phyloP scores from a whole-genome alignment of 2,329 filamentous ascomycete species.

The Cladorrhinum sp. region DNA sequence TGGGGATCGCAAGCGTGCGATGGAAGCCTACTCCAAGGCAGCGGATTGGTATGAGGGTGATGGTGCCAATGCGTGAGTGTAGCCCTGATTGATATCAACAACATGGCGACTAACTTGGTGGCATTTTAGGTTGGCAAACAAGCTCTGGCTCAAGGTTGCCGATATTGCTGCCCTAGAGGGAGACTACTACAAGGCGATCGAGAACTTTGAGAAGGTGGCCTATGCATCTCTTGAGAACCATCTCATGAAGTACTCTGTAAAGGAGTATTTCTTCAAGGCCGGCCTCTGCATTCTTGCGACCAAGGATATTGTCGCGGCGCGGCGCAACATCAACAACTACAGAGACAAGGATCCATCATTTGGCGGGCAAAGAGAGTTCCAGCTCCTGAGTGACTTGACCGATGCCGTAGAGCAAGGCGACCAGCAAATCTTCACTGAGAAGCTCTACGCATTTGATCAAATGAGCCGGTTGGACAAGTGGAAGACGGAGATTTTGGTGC shows the following conservation, averaged over 20 bases:
- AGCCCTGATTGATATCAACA: conserved; percentile 7
- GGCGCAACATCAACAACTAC: conserved; percentile 79
- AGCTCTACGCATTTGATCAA: conserved; percentile 85
- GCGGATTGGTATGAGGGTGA: conserved; percentile 88
- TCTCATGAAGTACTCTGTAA: conserved; percentile 89
- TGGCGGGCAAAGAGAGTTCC: conserved; percentile 71
- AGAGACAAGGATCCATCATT: conserved; percentile 77
- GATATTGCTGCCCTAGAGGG: conserved; percentile 78
- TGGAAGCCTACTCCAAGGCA: conserved; percentile 80
- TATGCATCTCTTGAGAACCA: conserved; percentile 79
- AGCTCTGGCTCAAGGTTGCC: conserved; percentile 87
- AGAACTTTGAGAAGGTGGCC: conserved; percentile 81
- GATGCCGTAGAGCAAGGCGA: conserved; percentile 74
- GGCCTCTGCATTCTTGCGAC: conserved; percentile 82
- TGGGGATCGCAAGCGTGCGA: conserved; percentile 72
- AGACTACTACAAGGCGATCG: conserved; percentile 81
- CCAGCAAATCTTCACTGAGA: conserved; percentile 79
- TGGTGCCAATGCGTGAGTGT: conserved; percentile 72
- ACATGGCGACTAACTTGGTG: conserved; percentile 3
- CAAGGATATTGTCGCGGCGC: conserved; percentile 72
- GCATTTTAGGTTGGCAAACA: conserved; percentile 74
- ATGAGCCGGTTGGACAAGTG: conserved; percentile 93
- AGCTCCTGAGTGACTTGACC: conserved; percentile 74
- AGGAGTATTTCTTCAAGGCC: conserved; percentile 93
- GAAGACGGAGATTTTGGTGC: conserved; percentile 84